These are phyloP conservation scores for Psilocybe sp. DNA, from an alignment of 768 basidiomycete species.

Conservation along the genomic window DNA sequence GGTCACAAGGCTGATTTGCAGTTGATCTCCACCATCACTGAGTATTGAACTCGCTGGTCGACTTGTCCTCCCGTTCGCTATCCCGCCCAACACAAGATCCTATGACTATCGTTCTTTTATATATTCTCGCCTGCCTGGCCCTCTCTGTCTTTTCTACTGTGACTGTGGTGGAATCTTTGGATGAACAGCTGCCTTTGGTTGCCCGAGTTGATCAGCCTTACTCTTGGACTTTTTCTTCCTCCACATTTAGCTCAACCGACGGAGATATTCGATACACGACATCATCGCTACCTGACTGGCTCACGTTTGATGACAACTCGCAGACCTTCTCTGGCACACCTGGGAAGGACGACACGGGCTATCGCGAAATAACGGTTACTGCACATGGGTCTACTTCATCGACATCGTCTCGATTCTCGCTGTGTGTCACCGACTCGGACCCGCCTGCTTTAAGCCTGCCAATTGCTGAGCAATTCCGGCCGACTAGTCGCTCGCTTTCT, in stretches of 20 bases:
- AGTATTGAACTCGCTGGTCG: slow-evolving; percentile 55
- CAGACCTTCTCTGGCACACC: slow-evolving; percentile 73
- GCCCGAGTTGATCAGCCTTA: slow-evolving; percentile 66
- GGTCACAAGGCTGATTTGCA: too few relatives aligned
- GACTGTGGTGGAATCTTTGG: slow-evolving; percentile 56
- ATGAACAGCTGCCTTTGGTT: slow-evolving; percentile 74
- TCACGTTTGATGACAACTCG: slow-evolving; percentile 61
- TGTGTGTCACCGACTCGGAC: slow-evolving; percentile 55
- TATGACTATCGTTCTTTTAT: slow-evolving; percentile 67
- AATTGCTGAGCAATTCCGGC: slow-evolving; percentile 58
- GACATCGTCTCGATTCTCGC: slow-evolving; percentile 49
- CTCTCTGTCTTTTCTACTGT: slow-evolving; percentile 38
- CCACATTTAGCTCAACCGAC: slow-evolving; percentile 58
- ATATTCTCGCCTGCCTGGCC: slow-evolving; percentile 35
- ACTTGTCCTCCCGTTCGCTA: slow-evolving; percentile 39
- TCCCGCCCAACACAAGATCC: slow-evolving; percentile 49
- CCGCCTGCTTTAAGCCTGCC: slow-evolving; percentile 53
- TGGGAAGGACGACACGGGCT: slow-evolving; percentile 56
- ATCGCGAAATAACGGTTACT: slow-evolving; percentile 55
- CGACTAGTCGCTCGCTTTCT: slow-evolving; percentile 61
- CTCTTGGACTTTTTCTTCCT: slow-evolving; percentile 63
- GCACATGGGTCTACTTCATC: slow-evolving; percentile 54
- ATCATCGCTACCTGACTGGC: slow-evolving; percentile 69
- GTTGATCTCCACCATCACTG: too few relatives aligned
- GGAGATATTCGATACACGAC: slow-evolving; percentile 49